phyloP scores from a whole-genome alignment of 2,329 filamentous ascomycete genomes.

The Endocalyx cinctus region DNA sequence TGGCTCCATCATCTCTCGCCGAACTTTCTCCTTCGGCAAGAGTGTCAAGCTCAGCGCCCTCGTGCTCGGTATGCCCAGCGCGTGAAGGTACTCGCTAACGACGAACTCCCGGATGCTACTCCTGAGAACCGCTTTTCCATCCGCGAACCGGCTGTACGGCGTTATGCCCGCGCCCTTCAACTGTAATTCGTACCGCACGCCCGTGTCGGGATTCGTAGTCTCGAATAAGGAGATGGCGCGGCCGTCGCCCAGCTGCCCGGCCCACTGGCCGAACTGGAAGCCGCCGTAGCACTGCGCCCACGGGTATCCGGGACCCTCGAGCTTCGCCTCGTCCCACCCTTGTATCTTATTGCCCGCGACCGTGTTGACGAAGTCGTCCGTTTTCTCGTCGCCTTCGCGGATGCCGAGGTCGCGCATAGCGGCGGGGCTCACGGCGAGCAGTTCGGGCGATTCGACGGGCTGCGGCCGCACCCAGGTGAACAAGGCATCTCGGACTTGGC shows the following conservation, averaged over 20 bases:
- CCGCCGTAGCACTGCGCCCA: conserved; percentile 99
- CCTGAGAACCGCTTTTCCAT: conserved; percentile 87
- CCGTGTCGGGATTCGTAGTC: conserved; percentile 67
- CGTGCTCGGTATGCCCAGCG: conserved; percentile 80
- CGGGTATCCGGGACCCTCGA: conserved; percentile 71
- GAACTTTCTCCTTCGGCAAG: conserved; percentile 66
- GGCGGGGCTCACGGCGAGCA: conserved; percentile 74
- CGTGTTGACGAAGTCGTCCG: conserved; percentile 69
- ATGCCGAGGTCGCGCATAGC: conserved; percentile 82
- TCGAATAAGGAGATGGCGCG: conserved; percentile 94
- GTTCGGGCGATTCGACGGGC: conserved; percentile 63
- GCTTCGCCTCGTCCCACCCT: conserved; percentile 66
- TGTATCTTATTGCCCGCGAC: conserved; percentile 80
- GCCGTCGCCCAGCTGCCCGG: conserved; percentile 91
- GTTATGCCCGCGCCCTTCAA: conserved; percentile 91
- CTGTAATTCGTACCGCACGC: conserved; percentile 81
- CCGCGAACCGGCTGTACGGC: conserved; percentile 93
- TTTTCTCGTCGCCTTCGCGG: conserved; percentile 59
- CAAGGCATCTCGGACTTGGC: conserved; percentile 76
- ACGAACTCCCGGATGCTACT: conserved; percentile 94
- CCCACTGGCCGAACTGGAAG: conserved; percentile 78
- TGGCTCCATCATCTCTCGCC: conserved; percentile 77
- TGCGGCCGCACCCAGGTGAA: conserved; percentile 91
- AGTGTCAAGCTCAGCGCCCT: conserved; percentile 79
- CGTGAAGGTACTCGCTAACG: conserved; percentile 83